These are phyloP conservation scores for Podospora comata DNA, from an alignment of 495 filamentous ascomycete genomes.

Conservation along the genomic window DNA sequence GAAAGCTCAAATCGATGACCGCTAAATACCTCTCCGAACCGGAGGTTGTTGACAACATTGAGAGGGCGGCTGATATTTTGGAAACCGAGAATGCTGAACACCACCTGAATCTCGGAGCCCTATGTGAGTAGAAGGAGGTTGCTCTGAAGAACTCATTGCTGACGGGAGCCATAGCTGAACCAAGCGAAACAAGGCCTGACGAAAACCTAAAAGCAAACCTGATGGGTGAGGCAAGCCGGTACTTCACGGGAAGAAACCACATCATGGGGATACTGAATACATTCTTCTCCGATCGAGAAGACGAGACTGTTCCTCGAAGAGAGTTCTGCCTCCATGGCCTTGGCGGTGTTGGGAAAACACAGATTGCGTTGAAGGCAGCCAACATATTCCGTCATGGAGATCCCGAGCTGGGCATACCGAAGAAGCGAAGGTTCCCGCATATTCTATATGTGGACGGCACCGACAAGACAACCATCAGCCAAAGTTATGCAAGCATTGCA, in stretches of 20 bases:
- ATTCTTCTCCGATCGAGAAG: slow-evolving; percentile 12
- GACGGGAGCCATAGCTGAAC: slow-evolving; percentile 1
- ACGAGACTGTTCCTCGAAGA: neutral
- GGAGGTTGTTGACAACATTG: slow-evolving; percentile 9
- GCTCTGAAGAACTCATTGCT: too few species aligned
- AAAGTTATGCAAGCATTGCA: slow-evolving; percentile 20
- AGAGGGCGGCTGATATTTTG: slow-evolving; percentile 6
- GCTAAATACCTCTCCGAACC: slow-evolving; percentile 7
- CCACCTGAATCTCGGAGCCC: slow-evolving; percentile 13
- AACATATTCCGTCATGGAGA: slow-evolving; percentile 15
- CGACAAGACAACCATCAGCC: slow-evolving; percentile 7
- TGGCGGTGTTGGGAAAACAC: slow-evolving; percentile 28
- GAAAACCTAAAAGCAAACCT: neutral
- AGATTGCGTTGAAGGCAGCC: slow-evolving; percentile 21
- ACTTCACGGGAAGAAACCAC: slow-evolving; percentile 26
- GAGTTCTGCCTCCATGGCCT: slow-evolving; percentile 25
- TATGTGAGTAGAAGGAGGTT: slow-evolving; percentile 8
- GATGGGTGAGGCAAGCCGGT: slow-evolving; percentile 8
- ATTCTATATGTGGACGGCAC: slow-evolving; percentile 26
- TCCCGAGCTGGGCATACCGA: neutral
- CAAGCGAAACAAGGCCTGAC: slow-evolving; percentile 5
- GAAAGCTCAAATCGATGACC: slow-evolving; percentile 19
- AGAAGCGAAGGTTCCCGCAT: slow-evolving; percentile 14
- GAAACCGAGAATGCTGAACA: slow-evolving; percentile 6
- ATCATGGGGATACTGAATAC: slow-evolving; percentile 16